Evolutionary conservation across 805 yeast species (phyloP), one percentile per base, ranked within the genome.

Genomic region (Monosporozyma aerobia): DNA sequence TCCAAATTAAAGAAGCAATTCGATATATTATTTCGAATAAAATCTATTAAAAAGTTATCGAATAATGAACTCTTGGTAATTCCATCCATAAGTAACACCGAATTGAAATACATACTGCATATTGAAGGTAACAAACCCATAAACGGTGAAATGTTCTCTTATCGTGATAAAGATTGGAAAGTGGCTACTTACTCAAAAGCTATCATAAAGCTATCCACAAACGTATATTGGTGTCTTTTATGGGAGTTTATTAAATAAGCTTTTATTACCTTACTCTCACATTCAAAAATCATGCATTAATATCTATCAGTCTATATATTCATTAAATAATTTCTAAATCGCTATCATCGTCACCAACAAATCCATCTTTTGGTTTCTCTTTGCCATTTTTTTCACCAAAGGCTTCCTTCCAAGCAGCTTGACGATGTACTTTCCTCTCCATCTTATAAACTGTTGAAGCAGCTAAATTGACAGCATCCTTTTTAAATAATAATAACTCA

Each of bases 391-490:
- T 55, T 19, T 60, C 47, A 27, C 63, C 65, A 51, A 65, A 62
- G 30, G 67, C 57, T 48, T 63, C 63, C 29, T 57, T 60, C 57
- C 67, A 66, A 2, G 67, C 61, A 41, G 60, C 55, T 40, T 65
- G 63, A 49, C 69, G 63, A 33, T 57, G 59, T n/a, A 56, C 54
- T 16, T 56, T 60, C 52, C 69, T 63, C 50, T 65, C 61, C 22
- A 58, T 41, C 23, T 60, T 16, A 22, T 68, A 69, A 19, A 62
- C 64, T 45, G 62, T 63, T 3, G 74, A 64, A 1, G 71, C 64
- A 11, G 65, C 60, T 16, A 74, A 56, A 44, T 64, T 63, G 3
- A 72, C 61, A n/a, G 62, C 64, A 29, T 67, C 63, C 50, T 70
- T 71, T 53, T 64, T 69, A 3, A 69, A 63, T 13, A 59, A 60